Evolutionary conservation across 768 basidiomycete species (phyloP), one percentile per base, ranked within the genome.

Genomic region (Lentinula sp.): DNA sequence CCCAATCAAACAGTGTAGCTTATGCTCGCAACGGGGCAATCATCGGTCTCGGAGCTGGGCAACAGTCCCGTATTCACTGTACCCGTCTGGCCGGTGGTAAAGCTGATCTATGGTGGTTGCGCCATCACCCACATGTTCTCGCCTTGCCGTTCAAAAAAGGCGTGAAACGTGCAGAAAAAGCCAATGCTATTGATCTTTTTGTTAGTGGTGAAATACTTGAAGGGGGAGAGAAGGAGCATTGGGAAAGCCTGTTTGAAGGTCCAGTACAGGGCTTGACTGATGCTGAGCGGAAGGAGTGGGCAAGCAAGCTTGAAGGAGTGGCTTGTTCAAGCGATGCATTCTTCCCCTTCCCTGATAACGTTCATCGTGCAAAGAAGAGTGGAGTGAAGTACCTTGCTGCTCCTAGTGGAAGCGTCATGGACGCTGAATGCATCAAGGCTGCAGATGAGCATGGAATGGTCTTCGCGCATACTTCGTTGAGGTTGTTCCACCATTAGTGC

Each of bases 341-440:
- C 84, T 98, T 98, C 94, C 97, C 97, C 16, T 98, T 98, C 85
- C 84, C 96, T 12, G 97, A 99, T 70, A 99, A 98, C 67, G 96
- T 99, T 37, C 91, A 98, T 71, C 82, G 97, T 49, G 92, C 93
- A 55, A 81, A 84, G 73, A 88, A 91, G 80, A 95, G 93, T 63
- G 97, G 97, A 0, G 95, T 94, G 53, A 85, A 77, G 70, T 98
- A 97, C 74, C 80, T 99, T 51, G 94, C 93, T 28, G 94, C 95
- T 6, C 90, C 92, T 2, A 85, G 88, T 54, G 97, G 97, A 52
- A 95, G 92, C 66, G 94, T 99, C 62, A 98, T 98, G 96, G 97
- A 99, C 69, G 85, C 74, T 49, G 96, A 95, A 72, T 96, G 97
- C 69, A 88, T 99, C 78, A 94, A 93, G 76, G 93, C 94, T 2